Base-by-base conservation (phyloP, 768 basidiomycete species). In the Boletus pseudo-olivaceus region DNA sequence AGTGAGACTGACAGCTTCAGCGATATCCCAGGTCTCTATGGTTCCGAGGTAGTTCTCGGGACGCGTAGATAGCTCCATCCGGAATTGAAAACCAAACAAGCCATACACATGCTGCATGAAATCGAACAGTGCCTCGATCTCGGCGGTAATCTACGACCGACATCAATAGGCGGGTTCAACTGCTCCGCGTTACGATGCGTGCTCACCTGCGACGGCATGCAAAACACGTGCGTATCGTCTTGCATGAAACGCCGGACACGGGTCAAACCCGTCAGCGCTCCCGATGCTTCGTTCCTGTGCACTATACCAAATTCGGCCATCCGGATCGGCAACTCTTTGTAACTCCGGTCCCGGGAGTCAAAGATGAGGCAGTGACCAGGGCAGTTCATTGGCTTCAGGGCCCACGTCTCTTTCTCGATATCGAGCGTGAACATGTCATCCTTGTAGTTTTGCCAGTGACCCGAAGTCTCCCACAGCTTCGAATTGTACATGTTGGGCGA, bases 231-330 rank as follows among this genome's bases (percentile, higher is more conserved):
- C 0, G 97, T 94, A 70, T 99, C 97, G 67, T 98, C 97, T 74
- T 98, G 97, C 51, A 93, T 88, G 74, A 99, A 98, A 42, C 97
- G 78, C 53, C 97, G 79, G 41, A 98, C 97, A 55, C 97, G 82
- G 15, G 93, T 95, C 62, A 98, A 72, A 9, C 97, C 97, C 14
- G 90, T 91, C 60, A 99, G 72, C 5, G 96, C 93, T 30, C 97
- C 97, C 35, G 87, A 90, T 1, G 97, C 95, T 70, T 98, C 97
- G 64, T 98, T 99, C 54, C 96, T 79, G 71, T 98, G 97, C 49
- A 98, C 80, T 60, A 98, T 92, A 61, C 97, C 97, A 65, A 99
- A 99, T 68, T 99, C 97, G 6, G 96, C 96, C 89, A 98, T 93
- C 27, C 97, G 86, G 60, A 99, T 86, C 8, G 97, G 97, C 14